Evolutionary conservation across 768 basidiomycete species (phyloP), one percentile per base, ranked within the genome.

Genomic region (Tephrocybe rancida): DNA sequence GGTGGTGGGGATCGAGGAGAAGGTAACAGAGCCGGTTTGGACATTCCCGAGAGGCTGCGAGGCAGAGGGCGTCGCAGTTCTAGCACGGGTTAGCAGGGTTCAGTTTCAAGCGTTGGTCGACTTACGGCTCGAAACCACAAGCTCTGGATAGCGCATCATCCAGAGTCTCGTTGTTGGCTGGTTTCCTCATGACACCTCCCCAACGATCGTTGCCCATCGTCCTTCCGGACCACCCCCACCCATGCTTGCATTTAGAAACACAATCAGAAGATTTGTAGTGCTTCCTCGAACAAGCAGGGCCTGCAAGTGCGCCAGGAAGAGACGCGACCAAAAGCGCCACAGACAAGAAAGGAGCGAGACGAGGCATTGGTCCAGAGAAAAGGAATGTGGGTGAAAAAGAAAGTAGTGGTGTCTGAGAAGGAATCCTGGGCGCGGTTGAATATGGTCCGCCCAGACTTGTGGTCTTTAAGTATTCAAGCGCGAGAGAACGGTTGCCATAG

Each of bases 161-260:
- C 58, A 67, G 68, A 54, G 67, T 69, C n/a, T 69, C 65, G 7
- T 60, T 54, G 6, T 67, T 57, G 22, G 62, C 65, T 11, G 63
- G 52, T 27, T 75, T 70, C 46, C 71, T 62, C 59, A 82, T 73
- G 37, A 82, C 81, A 26, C 70, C 59, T 44, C 84, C 84, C 83
- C 83, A 86, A 25, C 71, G 75, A 63, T 84, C 77, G n/a, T 68
- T 71, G 52, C 79, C 79, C 78, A 84, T 81, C 49, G 73, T 67
- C 13, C 61, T 61, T 18, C 79, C 79, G 13, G 76, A 67, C 73
- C 76, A 78, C 0, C 80, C 79, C 78, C 77, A 80, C 56, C 65
- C 70, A 16, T 65, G 56, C 58, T 68, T 72, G 63, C 79, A 81
- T 53, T 55, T 58, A 35, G 64, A 53, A 35, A 79, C 56, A 55